Evolutionary conservation across 495 filamentous ascomycete genomes (phyloP), one percentile per base, ranked within the genome.

Genomic region (Penicillium riverlandense): DNA sequence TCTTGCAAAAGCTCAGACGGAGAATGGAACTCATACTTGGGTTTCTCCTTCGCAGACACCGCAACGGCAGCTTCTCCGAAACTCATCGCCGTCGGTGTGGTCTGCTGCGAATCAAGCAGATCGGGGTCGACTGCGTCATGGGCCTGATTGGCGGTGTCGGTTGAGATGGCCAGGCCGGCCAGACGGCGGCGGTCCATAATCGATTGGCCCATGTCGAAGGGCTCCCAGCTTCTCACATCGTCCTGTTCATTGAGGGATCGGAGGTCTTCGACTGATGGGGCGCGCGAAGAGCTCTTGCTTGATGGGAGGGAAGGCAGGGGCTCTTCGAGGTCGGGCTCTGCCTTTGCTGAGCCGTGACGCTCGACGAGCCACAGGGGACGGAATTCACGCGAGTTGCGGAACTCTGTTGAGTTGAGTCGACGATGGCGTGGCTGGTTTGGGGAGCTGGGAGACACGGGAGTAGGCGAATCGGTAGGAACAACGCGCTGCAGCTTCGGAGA

Each of bases 281-380:
- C 62, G 13, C 64, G 54, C 6, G 72, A 77, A 0, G 71, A 69
- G 7, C 58, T 63, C 41, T 69, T 69, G 55, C 72, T 77, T 8
- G 72, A 73, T 38, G 73, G 73, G 11, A 77, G 58, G 3, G 74
- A 73, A 38, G 72, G 73, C 13, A 74, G 54, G 2, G 52, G 49
- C 35, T 73, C 72, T 12, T 66, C 66, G 6, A 42, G 29, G 33
- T 62, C 56, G 7, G 52, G 37, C 11, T 75, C 69, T n/a, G 46
- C 38, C 54, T 75, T 72, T 13, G 45, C 55, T 11, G 65, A 43
- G 14, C 67, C 60, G 50, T 75, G 63, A 14, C 64, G 65, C 43
- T 75, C 71, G 6, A 77, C 74, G 7, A 72, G 66, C 64, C 64
- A 74, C 16, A 78, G 53, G 0, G 74, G 74, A 8, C 72, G 60